Conservation (phyloP, 2,329 filamentous ascomycete species). For the Aureobasidium zeae region DNA sequence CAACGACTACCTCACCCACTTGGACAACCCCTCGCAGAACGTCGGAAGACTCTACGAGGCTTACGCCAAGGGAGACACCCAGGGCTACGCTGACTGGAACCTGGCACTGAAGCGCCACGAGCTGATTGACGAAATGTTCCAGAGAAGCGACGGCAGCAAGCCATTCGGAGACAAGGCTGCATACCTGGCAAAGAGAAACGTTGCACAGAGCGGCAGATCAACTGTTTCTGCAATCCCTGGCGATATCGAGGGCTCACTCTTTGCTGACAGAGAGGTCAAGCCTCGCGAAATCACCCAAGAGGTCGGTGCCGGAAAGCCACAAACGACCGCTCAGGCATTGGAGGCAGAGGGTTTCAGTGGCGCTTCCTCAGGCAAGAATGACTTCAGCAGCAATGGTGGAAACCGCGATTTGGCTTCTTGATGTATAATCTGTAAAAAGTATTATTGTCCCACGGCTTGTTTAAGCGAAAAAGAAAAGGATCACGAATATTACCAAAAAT, state of each 20-base stretch:
- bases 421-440: neutral
- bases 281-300: slow-evolving; percentile 46
- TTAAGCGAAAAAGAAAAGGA: no score
- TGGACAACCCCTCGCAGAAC: slow-evolving; percentile 13
- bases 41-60: slow-evolving; percentile 13
- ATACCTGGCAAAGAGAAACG: neutral
- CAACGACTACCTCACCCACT: neutral
- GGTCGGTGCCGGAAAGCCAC: slow-evolving; percentile 18
- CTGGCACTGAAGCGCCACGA: slow-evolving; percentile 9
- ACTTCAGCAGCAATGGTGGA: slow-evolving; percentile 3
- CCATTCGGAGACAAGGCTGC: slow-evolving; percentile 9
- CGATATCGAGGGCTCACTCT: slow-evolving; percentile 40
- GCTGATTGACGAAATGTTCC: slow-evolving; percentile 14
- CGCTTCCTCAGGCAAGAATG: neutral
- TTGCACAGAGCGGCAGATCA: neutral
- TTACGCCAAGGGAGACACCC: slow-evolving; percentile 9
- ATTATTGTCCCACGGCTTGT: no score
- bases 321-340: neutral
- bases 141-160: slow-evolving; percentile 10
- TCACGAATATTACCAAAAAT: no score
- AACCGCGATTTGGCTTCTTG: slow-evolving; percentile 6
- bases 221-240: slow-evolving; percentile 21
- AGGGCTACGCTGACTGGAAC: slow-evolving; percentile 12
- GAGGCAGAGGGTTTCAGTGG: slow-evolving; percentile 10
- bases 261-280: slow-evolving; percentile 46